Base-by-base conservation (phyloP, 371 early-diverging fungal genomes). In the Syncephalis fuscata region DNA sequence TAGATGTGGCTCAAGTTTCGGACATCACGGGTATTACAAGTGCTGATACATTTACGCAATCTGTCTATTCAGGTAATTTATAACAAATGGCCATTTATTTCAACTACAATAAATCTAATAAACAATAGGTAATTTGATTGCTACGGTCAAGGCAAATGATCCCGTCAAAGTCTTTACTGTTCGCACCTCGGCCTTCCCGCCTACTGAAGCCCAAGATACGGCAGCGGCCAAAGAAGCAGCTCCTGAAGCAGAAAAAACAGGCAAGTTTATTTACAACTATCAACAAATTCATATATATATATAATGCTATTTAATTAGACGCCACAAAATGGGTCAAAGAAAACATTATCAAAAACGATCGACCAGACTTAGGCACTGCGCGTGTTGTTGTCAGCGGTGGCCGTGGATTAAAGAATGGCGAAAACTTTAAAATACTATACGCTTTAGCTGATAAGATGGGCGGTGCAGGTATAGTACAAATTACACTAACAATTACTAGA, bases 321-420 rank as follows among this genome's bases (percentile, higher is more conserved):
- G 48, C 74, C 23, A 78, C 82, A 55, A 71, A 81, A 64, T 96
- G 88, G 89, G 50, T 91, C 21, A 71, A 75, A 44, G 97, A 93
- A 64, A 89, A 92, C 42, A 69, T 93, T 54, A 77, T 72, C 62
- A 92, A 90, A 77, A 85, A 80, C 51, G 97, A 94, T 67, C 83
- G 97, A 36, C 97, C 97, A 37, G 94, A 94, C 55, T 78, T 97
- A 46, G 80, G 74, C 24, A 59, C 73, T 37, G 97, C 95, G 42
- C 82, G 77, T 61, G 76, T 86, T 52, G 89, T 97, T 45, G 80
- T 97, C 53, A 73, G 81, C 53, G 97, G 97, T 53, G 97, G 97
- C 41, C 86, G 97, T 52, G 97, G 89, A 46, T 76, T 97, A 68
- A 94, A 97, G 85, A 92, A 70, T 61, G 86, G 84, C 26, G 95